Evolutionary conservation across 768 basidiomycete species (phyloP).

Genomic region (Pulveroboletus sp.): DNA sequence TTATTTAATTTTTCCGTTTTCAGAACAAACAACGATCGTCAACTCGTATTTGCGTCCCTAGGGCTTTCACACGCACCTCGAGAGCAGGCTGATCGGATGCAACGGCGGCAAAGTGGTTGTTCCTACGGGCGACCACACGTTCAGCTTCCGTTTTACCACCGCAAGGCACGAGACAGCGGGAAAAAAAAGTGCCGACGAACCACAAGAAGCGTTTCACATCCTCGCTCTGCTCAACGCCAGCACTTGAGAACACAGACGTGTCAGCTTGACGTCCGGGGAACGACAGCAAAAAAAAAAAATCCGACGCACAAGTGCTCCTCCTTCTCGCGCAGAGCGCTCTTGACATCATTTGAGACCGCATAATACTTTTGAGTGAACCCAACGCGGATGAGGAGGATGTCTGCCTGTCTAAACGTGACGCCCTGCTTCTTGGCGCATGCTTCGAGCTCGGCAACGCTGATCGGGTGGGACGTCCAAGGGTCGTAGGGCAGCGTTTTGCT

Average conservation of each 20-base stretch:
- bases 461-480: slow-evolving; percentile 53
- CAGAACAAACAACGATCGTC: neutral
- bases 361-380: slow-evolving; percentile 62
- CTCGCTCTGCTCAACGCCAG: slow-evolving; percentile 63
- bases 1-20: neutral
- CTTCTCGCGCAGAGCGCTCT: slow-evolving; percentile 38
- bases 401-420: slow-evolving; percentile 52
- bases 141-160: neutral
- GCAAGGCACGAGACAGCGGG: neutral
- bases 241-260: slow-evolving; percentile 33
- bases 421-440: slow-evolving; percentile 56
- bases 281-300: neutral
- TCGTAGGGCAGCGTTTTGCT: slow-evolving; percentile 49
- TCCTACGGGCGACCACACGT: slow-evolving; percentile 35
- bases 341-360: slow-evolving; percentile 37
- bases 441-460: slow-evolving; percentile 52
- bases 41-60: neutral
- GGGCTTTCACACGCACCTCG: slow-evolving; percentile 40
- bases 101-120: slow-evolving; percentile 68
- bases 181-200: slow-evolving; percentile 33
- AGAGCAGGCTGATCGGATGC: slow-evolving; percentile 65
- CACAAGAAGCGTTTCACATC: slow-evolving; percentile 73
- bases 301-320: slow-evolving; percentile 48
- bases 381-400: slow-evolving; percentile 55
- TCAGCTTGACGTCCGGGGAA: neutral